phyloP scores from a whole-genome alignment of 805 yeast genomes.

The Komagataella phaffii region DNA sequence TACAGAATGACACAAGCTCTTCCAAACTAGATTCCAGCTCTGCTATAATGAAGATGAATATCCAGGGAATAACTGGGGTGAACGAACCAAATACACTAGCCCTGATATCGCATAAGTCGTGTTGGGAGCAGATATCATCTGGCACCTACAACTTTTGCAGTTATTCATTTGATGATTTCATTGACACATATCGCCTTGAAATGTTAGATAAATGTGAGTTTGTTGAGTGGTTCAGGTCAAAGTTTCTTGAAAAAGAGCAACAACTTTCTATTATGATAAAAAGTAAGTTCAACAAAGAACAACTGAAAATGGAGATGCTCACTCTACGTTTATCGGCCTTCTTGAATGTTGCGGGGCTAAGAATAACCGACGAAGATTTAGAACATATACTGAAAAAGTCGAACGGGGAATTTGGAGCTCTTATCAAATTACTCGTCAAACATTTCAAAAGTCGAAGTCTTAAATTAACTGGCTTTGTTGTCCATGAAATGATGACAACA shows the following conservation, averaged over 20 bases:
- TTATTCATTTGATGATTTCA: constrained; percentile 2
- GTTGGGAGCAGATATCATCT: constrained; percentile 36
- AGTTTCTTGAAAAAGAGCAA: constrained; percentile 17
- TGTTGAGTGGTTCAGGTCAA: constrained; percentile 20
- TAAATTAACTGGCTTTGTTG: constrained; percentile 18
- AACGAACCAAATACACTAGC: constrained; percentile 3
- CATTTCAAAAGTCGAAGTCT: constrained; percentile 30
- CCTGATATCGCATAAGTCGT: constrained; percentile 25
- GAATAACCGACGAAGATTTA: constrained; percentile 26
- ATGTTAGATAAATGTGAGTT: constrained; percentile 17
- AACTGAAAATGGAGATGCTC: constrained; percentile 20
- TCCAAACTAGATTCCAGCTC: constrained; percentile 9
- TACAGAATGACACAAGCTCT: constrained; percentile 8
- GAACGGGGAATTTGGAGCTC: constrained; percentile 20
- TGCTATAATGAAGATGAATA: constrained; percentile 11
- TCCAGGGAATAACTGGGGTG: constrained; percentile 8
- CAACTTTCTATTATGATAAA: constrained; percentile 28
- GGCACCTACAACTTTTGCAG: constrained; percentile 26
- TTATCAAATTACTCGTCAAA: constrained; percentile 27
- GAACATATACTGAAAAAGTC: constrained; percentile 22
- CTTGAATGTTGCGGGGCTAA: constrained; percentile 31
- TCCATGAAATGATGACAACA: constrained; percentile 21
- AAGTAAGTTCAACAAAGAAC: constrained; percentile 22
- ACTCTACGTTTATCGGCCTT: constrained; percentile 28
- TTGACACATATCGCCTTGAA: constrained; percentile 11